These are phyloP conservation scores for Steccherinum ochraceum DNA, from an alignment of 768 basidiomycete species.

Conservation along the genomic window DNA sequence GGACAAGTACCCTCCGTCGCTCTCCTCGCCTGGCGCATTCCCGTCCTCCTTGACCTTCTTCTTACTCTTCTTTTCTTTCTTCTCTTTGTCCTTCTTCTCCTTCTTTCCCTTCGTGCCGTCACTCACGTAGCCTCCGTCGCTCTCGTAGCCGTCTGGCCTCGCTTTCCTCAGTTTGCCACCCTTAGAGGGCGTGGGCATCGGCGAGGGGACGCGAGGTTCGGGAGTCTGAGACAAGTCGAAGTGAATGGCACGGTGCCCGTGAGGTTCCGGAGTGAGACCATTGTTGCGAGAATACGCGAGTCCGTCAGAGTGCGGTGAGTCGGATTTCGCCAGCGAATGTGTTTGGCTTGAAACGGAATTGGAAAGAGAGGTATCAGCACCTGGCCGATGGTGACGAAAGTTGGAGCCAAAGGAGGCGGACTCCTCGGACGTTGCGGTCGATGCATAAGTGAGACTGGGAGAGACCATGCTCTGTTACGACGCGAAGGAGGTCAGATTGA, in stretches of 20 bases:
- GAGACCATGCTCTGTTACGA: constrained; percentile 16
- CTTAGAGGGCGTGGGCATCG: constrained; percentile 15
- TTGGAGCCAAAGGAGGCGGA: constrained; percentile 26
- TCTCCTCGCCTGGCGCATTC: constrained; percentile 25
- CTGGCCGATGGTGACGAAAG: constrained; percentile 14
- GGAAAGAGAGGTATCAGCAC: constrained; percentile 12
- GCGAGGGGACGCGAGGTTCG: constrained; percentile 12
- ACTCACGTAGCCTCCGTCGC: constrained; percentile 46
- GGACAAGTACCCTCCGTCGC: constrained; percentile 24
- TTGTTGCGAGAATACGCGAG: constrained; percentile 2
- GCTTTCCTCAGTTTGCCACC: constrained; percentile 38
- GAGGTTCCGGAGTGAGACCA: not conserved
- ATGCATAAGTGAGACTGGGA: constrained; percentile 33
- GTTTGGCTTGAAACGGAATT: constrained; percentile 1
- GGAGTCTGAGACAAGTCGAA: constrained; percentile 26
- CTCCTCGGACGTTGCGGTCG: constrained; percentile 38
- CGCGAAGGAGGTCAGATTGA: not conserved
- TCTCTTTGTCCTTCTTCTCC: constrained; percentile 20
- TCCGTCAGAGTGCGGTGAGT: not conserved
- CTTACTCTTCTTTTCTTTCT: constrained; percentile 20
- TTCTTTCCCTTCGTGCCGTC: constrained; percentile 30
- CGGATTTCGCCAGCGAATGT: constrained; percentile 6
- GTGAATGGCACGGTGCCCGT: constrained; percentile 14
- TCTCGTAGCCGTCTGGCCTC: constrained; percentile 42
- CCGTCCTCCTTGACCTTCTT: constrained; percentile 19